These are phyloP conservation scores for Plasmodium fragile DNA, from an alignment of 169 alveolate species.

Conservation along the genomic window DNA sequence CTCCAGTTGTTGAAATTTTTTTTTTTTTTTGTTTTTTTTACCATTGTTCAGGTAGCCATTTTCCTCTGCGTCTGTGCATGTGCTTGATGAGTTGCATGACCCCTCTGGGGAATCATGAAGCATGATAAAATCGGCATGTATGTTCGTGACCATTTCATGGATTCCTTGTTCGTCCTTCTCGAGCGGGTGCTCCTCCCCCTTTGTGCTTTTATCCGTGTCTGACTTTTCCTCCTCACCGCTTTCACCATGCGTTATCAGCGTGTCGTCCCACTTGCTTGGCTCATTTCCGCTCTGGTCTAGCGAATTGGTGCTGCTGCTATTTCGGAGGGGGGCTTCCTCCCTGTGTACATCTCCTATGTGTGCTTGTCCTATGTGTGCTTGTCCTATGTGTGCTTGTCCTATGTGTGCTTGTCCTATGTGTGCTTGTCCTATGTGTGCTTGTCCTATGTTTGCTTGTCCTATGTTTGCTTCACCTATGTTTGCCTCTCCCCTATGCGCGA, in stretches of 20 bases:
- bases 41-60: background rate
- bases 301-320: background rate
- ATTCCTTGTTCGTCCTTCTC: background rate
- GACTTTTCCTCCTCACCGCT: background rate
- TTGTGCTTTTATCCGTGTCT: background rate
- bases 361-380: background rate
- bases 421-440: background rate
- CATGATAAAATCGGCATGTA: background rate
- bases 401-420: background rate
- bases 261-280: background rate
- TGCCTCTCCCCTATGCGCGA: background rate
- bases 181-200: background rate
- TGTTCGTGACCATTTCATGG: background rate
- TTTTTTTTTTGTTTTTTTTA: conserved; percentile 4
- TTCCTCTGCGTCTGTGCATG: background rate
- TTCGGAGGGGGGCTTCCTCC: background rate
- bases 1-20: conserved; percentile 1
- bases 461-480: background rate
- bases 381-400: background rate
- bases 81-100: background rate
- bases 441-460: background rate
- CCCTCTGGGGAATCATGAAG: background rate
- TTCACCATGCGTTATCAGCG: background rate
- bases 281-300: background rate
- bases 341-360: background rate